Base-by-base conservation (phyloP, 139 green algal species). In the Raphidocelis subcapitata region DNA sequence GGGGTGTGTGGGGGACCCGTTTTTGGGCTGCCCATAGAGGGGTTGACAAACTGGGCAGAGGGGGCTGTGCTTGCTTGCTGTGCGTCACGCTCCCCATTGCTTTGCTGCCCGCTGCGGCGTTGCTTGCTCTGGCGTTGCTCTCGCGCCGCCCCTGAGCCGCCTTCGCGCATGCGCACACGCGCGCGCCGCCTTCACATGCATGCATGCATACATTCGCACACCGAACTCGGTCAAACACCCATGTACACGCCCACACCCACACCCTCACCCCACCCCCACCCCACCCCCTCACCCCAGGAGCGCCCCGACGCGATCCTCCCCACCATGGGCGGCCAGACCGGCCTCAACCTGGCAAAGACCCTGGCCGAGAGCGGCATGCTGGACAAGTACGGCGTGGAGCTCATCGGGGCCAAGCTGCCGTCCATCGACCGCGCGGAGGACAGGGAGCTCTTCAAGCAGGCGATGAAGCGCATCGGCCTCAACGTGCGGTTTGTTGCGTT, bases 251-350 rank as follows among this genome's bases (percentile, higher is more conserved):
- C 41, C 41, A 49, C 41, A 49, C 41, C 41, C 8, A n/a, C n/a
- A n/a, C n/a, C n/a, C n/a, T 12, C 41, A 12, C 41, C 8, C 41
- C 41, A 8, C 8, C 41, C 41, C 8, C 41, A 12, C 41, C 8
- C 8, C 41, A 8, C 8, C 8, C 41, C 8, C 41, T 12, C 41
- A 8, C 37, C 44, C 71, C 82, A 94, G 88, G 96, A 99, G 83
- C 80, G 85, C 10, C 96, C 96, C 32, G 96, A 99, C 76, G 96
- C 96, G 16, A 92, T 99, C 67, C 85, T 99, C 79, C 96, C 96
- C 35, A 99, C 96, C 46, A 99, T 99, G 96, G 96, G 96, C 28
- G 96, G 96, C 41, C 96, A 99, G 80, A 99, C 96, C 2, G 93
- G 85, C 3, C 89, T 99, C 28, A 99, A 99, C 87, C 81, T 99